Percentiles rank a stretch among this genome's conserved stretches.
phyloP scores from a whole-genome alignment of 2,329 filamentous ascomycete species.

The Periglandula ipomoeae region DNA sequence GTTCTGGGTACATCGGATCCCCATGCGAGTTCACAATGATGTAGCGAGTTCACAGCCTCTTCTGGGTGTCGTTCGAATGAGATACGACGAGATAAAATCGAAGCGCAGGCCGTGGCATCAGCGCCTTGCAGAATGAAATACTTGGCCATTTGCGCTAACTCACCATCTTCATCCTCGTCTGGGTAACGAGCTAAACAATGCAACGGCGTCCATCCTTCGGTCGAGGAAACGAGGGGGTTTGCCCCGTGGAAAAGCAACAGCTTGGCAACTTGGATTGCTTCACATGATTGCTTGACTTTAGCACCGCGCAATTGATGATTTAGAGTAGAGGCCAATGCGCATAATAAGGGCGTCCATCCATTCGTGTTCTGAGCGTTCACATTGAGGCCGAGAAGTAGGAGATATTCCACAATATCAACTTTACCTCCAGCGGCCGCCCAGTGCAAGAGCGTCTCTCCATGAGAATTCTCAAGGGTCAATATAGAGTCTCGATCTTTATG shows the following conservation, averaged over 20 bases:
- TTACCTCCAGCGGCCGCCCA: conserved; percentile 18
- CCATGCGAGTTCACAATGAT: no score
- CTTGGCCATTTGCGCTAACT: conserved; percentile 4
- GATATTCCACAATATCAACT: conserved; percentile 12
- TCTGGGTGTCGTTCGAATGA: background rate
- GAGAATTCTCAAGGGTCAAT: conserved; percentile 11
- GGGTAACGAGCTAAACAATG: conserved; percentile 13
- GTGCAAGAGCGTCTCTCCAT: conserved; percentile 19
- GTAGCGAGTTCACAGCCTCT: background rate
- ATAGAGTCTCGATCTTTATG: no score
- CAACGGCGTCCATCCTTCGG: conserved; percentile 18
- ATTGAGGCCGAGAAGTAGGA: conserved; percentile 12
- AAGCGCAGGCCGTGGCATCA: conserved; percentile 7
- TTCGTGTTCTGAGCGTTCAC: conserved; percentile 15
- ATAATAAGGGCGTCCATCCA: conserved; percentile 22
- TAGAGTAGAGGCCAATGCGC: conserved; percentile 15
- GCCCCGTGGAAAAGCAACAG: conserved; percentile 17
- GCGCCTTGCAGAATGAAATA: conserved; percentile 9
- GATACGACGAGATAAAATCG: conserved; percentile 1
- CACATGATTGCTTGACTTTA: background rate
- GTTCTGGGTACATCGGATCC: background rate
- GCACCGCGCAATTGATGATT: background rate
- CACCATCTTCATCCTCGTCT: background rate
- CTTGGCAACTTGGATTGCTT: conserved; percentile 8
- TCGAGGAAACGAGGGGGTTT: conserved; percentile 10